phyloP scores from a whole-genome alignment of 306 rosid species.

The Phaseolus lunatus region DNA sequence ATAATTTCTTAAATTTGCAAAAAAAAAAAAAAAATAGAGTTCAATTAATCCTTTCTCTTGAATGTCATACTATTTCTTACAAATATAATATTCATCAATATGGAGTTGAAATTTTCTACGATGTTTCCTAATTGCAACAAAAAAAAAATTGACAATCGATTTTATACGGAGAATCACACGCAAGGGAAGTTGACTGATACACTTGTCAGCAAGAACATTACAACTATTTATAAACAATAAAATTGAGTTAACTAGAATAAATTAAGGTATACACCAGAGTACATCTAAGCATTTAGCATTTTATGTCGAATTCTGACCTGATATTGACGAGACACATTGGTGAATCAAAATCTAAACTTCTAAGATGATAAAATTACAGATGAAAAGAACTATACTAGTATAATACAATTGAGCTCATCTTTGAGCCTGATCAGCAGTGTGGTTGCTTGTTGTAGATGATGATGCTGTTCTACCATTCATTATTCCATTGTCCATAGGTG shows the following conservation, averaged over 20 bases:
- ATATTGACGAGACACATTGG: slow-evolving; percentile 51
- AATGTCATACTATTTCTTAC: too few relatives aligned
- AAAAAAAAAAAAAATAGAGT: too few relatives aligned
- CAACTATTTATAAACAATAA: slow-evolving; percentile 44
- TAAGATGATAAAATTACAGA: slow-evolving; percentile 53
- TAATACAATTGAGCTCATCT: slow-evolving; percentile 54
- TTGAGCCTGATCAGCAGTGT: slow-evolving; percentile 71
- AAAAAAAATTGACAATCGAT: slow-evolving; percentile 19
- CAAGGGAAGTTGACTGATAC: slow-evolving; percentile 15
- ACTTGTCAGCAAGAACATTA: slow-evolving; percentile 16
- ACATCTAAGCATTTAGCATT: slow-evolving; percentile 43
- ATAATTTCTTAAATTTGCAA: too few relatives aligned
- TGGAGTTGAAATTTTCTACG: neutral
- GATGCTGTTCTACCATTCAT: slow-evolving; percentile 66
- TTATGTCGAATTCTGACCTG: slow-evolving; percentile 51
- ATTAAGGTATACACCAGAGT: slow-evolving; percentile 49
- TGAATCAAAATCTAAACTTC: slow-evolving; percentile 48
- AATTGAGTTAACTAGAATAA: slow-evolving; percentile 59
- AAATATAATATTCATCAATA: too few relatives aligned
- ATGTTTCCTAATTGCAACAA: slow-evolving; percentile 4
- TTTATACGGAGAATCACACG: neutral
- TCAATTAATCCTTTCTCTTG: too few relatives aligned
- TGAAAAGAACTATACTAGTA: slow-evolving; percentile 41
- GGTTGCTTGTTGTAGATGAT: slow-evolving; percentile 72
- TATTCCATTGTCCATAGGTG: slow-evolving; percentile 68